Conservation (phyloP, 169 alveolate genomes). For the Perkinsus olseni region DNA sequence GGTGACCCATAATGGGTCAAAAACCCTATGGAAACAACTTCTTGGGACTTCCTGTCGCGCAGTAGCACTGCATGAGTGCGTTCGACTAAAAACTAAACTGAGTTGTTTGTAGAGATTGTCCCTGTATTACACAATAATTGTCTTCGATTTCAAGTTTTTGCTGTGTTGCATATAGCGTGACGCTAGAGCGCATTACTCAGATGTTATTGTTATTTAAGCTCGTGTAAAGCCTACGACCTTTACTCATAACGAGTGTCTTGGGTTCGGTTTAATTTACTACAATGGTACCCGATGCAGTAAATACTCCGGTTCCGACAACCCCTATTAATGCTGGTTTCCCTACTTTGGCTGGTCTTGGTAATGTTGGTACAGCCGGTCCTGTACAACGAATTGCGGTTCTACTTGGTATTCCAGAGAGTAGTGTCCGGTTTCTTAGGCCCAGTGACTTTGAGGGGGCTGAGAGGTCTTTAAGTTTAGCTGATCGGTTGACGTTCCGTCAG, state of each 20-base stretch:
- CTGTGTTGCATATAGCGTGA: too few species aligned
- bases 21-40: too few species aligned
- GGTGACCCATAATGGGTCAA: too few species aligned
- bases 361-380: background rate
- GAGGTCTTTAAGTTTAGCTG: background rate
- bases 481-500: background rate
- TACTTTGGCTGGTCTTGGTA: background rate
- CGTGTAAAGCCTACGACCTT: too few species aligned
- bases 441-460: background rate
- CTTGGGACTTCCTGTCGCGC: too few species aligned
- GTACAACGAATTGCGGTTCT: background rate
- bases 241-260: background rate
- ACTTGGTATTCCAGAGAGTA: background rate
- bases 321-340: background rate
- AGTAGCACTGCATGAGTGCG: too few species aligned
- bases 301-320: background rate
- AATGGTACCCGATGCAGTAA: conserved; percentile 1
- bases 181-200: too few species aligned
- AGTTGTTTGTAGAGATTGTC: too few species aligned
- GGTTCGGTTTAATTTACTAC: background rate
- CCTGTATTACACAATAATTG: too few species aligned
- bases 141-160: too few species aligned
- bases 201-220: too few species aligned
- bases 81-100: too few species aligned
- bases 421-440: background rate